phyloP scores from a whole-genome alignment of 768 basidiomycete species.

The Sporobolomyces roseus region DNA sequence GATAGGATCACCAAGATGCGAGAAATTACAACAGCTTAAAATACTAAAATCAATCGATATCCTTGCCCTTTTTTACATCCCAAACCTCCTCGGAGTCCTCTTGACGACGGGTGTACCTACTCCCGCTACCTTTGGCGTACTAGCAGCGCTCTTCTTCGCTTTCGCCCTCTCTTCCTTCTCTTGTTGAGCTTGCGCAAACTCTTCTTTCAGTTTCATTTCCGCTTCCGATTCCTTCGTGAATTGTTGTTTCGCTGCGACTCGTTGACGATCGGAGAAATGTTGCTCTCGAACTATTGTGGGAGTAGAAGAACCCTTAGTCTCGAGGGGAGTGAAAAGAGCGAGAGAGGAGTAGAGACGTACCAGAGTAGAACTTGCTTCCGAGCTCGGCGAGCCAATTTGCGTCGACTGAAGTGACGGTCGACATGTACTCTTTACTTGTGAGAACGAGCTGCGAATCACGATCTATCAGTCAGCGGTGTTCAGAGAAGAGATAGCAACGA shows the following conservation, averaged over 20 bases:
- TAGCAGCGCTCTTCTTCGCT: slow-evolving; percentile 40
- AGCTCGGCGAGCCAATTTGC: slow-evolving; percentile 88
- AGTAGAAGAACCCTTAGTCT: neutral
- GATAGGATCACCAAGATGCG: too few species aligned
- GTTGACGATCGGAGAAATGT: slow-evolving; percentile 77
- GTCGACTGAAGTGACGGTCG: slow-evolving; percentile 95
- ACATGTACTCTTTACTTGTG: slow-evolving; percentile 70
- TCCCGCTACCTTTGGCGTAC: slow-evolving; percentile 42
- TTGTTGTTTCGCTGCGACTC: slow-evolving; percentile 51
- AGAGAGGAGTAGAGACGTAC: neutral
- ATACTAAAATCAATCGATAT: too few species aligned
- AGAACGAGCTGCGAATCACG: too few species aligned
- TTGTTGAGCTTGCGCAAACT: slow-evolving; percentile 36
- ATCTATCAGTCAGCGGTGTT: too few species aligned
- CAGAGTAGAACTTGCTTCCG: slow-evolving; percentile 40
- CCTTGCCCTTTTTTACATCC: too few species aligned
- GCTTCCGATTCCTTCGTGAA: slow-evolving; percentile 39
- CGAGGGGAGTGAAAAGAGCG: neutral
- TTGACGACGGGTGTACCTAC: slow-evolving; percentile 36
- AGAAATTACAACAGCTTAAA: too few species aligned
- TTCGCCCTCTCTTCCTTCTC: slow-evolving; percentile 38
- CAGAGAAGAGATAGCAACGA: neutral
- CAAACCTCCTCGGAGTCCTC: slow-evolving; percentile 39
- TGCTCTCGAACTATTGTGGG: slow-evolving; percentile 71
- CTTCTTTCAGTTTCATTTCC: slow-evolving; percentile 40